A percentile compares a stretch with the other conserved stretches of the same genome.
phyloP scores from a whole-genome alignment of 2,329 filamentous ascomycete genomes.

The Chaetothyriales sp. region DNA sequence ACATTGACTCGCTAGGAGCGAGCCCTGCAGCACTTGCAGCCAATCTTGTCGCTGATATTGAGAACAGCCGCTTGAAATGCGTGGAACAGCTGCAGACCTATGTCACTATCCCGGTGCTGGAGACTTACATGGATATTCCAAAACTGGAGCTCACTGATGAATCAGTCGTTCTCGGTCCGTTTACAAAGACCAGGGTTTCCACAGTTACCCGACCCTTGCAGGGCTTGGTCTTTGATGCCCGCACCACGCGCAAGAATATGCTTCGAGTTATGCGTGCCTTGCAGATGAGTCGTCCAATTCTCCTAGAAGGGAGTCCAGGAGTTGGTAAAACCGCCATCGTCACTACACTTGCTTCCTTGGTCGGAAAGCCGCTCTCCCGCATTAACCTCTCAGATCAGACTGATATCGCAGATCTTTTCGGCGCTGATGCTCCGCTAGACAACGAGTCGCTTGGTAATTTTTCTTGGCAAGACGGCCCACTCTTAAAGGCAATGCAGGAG shows the following conservation, averaged over 20 bases:
- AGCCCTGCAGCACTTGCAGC: constrained; percentile 83
- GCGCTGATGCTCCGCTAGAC: constrained; percentile 88
- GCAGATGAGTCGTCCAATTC: constrained; percentile 76
- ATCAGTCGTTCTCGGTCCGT: constrained; percentile 56
- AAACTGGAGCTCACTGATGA: constrained; percentile 41
- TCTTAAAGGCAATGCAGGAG: constrained; percentile 88
- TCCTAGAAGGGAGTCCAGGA: constrained; percentile 93
- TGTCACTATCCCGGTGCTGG: constrained; percentile 46
- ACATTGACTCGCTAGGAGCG: constrained; percentile 86
- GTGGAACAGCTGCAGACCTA: constrained; percentile 58
- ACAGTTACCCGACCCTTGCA: constrained; percentile 38
- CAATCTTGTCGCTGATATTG: constrained; percentile 54
- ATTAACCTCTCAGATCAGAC: constrained; percentile 98
- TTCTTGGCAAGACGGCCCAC: constrained; percentile 89
- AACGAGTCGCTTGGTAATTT: constrained; percentile 85
- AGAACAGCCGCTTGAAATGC: constrained; percentile 58
- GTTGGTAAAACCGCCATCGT: constrained; percentile 95
- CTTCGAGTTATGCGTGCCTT: constrained; percentile 84
- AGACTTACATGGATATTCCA: constrained; percentile 52
- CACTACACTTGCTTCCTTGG: constrained; percentile 64
- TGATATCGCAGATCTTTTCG: constrained; percentile 92
- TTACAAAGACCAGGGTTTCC: constrained; percentile 41
- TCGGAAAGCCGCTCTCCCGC: constrained; percentile 69
- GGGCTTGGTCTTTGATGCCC: constrained; percentile 69
- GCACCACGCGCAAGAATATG: constrained; percentile 77